phyloP scores from a whole-genome alignment of 2,329 filamentous ascomycete genomes.

The Penicillium sp. region DNA sequence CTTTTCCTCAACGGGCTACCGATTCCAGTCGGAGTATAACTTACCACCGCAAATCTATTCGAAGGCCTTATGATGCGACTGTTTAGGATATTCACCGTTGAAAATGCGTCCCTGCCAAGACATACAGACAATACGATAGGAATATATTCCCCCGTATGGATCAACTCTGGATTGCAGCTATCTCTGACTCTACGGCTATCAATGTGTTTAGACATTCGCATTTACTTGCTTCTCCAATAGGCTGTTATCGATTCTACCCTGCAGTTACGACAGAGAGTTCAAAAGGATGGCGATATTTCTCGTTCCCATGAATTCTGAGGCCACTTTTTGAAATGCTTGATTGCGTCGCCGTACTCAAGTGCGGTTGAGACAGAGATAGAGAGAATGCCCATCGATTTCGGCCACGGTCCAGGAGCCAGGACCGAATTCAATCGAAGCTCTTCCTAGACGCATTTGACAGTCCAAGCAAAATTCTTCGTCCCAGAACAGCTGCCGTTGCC shows the following conservation, averaged over 20 bases:
- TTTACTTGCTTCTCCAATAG: neutral
- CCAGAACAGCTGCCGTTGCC: too few relatives aligned
- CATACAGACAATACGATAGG: neutral
- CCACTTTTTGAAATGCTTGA: too few relatives aligned
- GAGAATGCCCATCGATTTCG: too few relatives aligned
- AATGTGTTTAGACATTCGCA: neutral
- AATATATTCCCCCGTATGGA: neutral
- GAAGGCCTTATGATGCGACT: neutral
- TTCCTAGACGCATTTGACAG: too few relatives aligned
- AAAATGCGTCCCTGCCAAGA: neutral
- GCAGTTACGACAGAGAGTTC: neutral
- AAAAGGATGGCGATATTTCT: too few relatives aligned
- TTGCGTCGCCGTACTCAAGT: too few relatives aligned
- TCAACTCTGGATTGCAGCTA: neutral
- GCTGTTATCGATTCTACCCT: neutral
- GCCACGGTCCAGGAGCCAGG: too few relatives aligned
- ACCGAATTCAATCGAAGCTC: too few relatives aligned
- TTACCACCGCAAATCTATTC: neutral
- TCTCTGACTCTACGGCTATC: neutral
- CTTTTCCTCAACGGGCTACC: constrained; percentile 6
- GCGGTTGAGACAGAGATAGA: too few relatives aligned
- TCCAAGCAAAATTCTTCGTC: too few relatives aligned
- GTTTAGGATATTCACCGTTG: too few relatives aligned
- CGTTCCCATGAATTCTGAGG: too few relatives aligned
- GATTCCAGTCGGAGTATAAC: constrained; percentile 4